A percentile compares a stretch with the other conserved stretches of the same genome.
Conservation (phyloP, 1,284 basidiomycete species). For the Pyrrhoderma noxium region DNA sequence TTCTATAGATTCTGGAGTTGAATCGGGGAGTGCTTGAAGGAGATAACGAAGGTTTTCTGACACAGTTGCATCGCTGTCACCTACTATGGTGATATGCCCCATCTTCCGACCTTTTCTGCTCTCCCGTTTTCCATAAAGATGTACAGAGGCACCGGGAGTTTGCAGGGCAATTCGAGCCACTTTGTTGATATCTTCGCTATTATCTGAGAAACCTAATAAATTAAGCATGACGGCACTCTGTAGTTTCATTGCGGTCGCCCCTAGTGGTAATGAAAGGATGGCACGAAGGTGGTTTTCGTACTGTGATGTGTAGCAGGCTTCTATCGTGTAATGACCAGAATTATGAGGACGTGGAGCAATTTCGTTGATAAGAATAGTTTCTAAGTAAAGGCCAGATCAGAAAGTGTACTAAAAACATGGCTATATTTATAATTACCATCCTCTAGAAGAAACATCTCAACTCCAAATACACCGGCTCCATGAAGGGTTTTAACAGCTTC, state of each 20-base stretch:
- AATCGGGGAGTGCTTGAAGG: constrained; percentile 54
- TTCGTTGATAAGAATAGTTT: constrained; percentile 85
- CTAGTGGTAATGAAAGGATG: constrained; percentile 88
- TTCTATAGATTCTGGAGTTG: constrained; percentile 43
- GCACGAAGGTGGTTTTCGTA: constrained; percentile 98
- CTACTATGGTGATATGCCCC: constrained; percentile 94
- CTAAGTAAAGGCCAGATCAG: constrained; percentile 33
- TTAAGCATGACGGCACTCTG: constrained; percentile 93
- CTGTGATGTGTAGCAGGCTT: constrained; percentile 93
- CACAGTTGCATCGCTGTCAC: constrained; percentile 74
- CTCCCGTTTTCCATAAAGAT: constrained; percentile 92
- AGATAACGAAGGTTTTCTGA: constrained; percentile 64
- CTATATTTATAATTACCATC: constrained; percentile 52
- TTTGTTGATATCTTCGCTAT: constrained; percentile 52
- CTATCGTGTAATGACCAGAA: constrained; percentile 99
- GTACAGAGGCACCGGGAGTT: constrained; percentile 75
- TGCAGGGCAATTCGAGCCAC: constrained; percentile 51
- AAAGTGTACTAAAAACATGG: constrained; percentile 5
- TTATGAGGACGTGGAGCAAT: constrained; percentile 99
- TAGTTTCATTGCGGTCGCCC: constrained; percentile 84
- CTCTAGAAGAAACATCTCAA: constrained; percentile 94
- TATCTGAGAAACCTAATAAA: constrained; percentile 73
- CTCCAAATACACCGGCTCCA: constrained; percentile 95
- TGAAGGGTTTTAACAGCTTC: constrained; percentile 73
- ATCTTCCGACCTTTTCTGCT: constrained; percentile 92